These are phyloP conservation scores for Pythium sp. DNA, from an alignment of 352 stramenopile genomes.

Conservation along the genomic window DNA sequence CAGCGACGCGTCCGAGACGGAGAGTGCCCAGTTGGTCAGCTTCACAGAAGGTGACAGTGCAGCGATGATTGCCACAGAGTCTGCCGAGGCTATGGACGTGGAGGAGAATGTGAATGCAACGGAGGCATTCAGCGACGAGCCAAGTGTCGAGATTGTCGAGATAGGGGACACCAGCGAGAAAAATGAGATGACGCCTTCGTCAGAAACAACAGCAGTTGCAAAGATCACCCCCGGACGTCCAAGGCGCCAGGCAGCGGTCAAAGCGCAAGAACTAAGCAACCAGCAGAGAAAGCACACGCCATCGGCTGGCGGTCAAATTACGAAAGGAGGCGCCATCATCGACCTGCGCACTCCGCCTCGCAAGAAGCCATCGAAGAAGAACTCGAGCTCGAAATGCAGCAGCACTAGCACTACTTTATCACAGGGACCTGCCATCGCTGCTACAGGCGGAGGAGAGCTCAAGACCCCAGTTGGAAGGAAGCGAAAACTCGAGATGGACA, in stretches of 20 bases:
- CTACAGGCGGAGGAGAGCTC: constrained; percentile 2
- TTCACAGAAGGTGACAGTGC: background rate
- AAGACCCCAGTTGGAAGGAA: constrained; percentile 34
- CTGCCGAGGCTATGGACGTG: background rate
- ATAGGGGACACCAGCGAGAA: background rate
- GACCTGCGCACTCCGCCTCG: constrained; percentile 14
- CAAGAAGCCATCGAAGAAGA: constrained; percentile 3
- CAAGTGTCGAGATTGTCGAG: background rate
- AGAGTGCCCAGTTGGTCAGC: background rate
- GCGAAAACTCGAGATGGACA: constrained; percentile 65
- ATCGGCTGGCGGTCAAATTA: background rate
- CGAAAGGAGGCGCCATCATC: constrained; percentile 5
- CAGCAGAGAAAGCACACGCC: constrained; percentile 6
- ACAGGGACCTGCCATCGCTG: background rate
- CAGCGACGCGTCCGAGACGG: background rate
- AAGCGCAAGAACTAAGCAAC: constrained; percentile 30
- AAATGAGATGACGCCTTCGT: background rate
- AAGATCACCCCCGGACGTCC: constrained; percentile 37
- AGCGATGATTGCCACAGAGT: background rate
- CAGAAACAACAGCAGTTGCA: background rate
- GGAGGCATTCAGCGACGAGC: background rate
- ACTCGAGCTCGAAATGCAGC: background rate
- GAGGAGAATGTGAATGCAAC: background rate
- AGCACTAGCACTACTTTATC: background rate
- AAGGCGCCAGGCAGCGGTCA: constrained; percentile 55